Conservation (phyloP, 2,329 filamentous ascomycete species). For the Diaporthe citri region DNA sequence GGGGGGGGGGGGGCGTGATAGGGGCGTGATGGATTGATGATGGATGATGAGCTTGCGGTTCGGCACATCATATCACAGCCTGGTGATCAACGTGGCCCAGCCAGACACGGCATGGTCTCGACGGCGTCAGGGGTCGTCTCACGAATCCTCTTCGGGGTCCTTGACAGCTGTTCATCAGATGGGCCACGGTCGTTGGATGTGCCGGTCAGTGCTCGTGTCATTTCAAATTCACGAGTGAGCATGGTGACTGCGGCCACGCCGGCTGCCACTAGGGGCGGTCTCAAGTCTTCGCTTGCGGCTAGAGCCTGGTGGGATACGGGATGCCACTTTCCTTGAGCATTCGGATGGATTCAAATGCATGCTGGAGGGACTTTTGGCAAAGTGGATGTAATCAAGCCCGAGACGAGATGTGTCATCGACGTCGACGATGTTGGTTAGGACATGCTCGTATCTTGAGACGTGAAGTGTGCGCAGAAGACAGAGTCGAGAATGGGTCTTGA, state of each 20-base stretch:
- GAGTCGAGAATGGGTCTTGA: background rate
- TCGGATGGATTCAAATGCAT: slow-evolving; percentile 21
- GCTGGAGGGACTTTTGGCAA: background rate
- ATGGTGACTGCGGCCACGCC: background rate
- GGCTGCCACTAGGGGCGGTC: slow-evolving; percentile 27
- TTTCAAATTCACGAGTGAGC: slow-evolving; percentile 6
- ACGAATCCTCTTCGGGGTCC: slow-evolving; percentile 5
- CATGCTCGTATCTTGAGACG: background rate
- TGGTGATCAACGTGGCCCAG: slow-evolving; percentile 8
- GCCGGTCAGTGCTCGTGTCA: slow-evolving; percentile 12
- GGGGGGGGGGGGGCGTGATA: slow-evolving; percentile 15
- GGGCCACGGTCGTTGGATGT: slow-evolving; percentile 7
- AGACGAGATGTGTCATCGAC: background rate
- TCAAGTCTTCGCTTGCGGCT: slow-evolving; percentile 26
- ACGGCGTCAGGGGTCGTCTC: slow-evolving; percentile 23
- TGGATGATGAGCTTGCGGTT: background rate
- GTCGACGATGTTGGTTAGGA: background rate
- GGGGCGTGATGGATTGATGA: slow-evolving; percentile 12
- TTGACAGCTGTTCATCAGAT: slow-evolving; percentile 25
- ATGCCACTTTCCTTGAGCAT: slow-evolving; percentile 8
- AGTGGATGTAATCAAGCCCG: background rate
- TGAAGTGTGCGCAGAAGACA: background rate
- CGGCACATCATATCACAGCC: slow-evolving; percentile 18
- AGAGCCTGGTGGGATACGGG: slow-evolving; percentile 21
- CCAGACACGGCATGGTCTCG: slow-evolving; percentile 13